phyloP scores from a whole-genome alignment of 2,329 filamentous ascomycete genomes.

The Aspergillus oerlinghausenensis region DNA sequence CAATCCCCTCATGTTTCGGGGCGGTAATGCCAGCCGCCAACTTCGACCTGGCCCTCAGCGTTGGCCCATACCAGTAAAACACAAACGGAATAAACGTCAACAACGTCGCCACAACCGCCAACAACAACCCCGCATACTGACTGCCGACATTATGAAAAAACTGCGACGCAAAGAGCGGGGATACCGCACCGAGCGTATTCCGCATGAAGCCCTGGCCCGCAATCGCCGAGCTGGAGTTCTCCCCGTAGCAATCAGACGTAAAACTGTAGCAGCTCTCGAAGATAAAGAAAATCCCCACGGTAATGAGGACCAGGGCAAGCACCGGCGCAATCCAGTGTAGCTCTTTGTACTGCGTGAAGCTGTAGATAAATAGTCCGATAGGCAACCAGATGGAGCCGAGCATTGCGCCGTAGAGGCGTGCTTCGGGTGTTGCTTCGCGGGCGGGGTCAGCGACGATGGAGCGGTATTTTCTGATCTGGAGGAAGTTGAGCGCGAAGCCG shows the following conservation, averaged over 20 bases:
- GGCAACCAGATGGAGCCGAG: conserved; percentile 46
- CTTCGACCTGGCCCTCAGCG: conserved; percentile 26
- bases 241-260: conserved; percentile 51
- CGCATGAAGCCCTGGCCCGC: conserved; percentile 51
- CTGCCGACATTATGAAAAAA: conserved; percentile 53
- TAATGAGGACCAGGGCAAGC: conserved; percentile 48
- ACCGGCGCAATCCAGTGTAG: conserved; percentile 48
- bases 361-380: conserved; percentile 50
- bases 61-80: conserved; percentile 27
- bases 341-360: conserved; percentile 49
- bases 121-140: conserved; percentile 48
- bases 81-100: conserved; percentile 28
- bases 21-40: conserved; percentile 16
- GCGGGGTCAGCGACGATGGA: conserved; percentile 31
- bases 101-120: conserved; percentile 44
- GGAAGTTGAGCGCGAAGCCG: conserved; percentile 46
- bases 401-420: conserved; percentile 48
- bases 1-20: neutral
- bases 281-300: conserved; percentile 52
- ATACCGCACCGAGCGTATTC: conserved; percentile 51
- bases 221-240: conserved; percentile 37
- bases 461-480: conserved; percentile 51
- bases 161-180: conserved; percentile 48
- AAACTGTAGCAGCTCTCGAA: conserved; percentile 43
- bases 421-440: conserved; percentile 38